These are phyloP conservation scores for Pleurotus tuber-regium DNA, from an alignment of 768 basidiomycete genomes.

Conservation along the genomic window DNA sequence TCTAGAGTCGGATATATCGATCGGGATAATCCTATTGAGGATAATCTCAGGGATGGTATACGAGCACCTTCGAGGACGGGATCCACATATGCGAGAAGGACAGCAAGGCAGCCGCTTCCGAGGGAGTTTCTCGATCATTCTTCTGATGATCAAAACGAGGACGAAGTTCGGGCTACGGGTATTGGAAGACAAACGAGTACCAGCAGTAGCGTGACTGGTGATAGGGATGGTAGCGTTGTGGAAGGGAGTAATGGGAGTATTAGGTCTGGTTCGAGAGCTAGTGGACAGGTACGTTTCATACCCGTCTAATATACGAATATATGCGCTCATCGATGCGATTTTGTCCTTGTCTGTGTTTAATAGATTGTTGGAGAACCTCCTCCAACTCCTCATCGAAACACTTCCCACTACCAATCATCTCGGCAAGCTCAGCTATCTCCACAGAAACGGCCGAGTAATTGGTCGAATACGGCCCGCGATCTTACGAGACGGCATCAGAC, in stretches of 20 bases:
- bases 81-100: constrained; percentile 8
- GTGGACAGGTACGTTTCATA: neutral
- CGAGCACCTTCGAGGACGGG: constrained; percentile 3
- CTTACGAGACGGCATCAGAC: constrained; percentile 47
- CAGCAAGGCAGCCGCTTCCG: constrained; percentile 41
- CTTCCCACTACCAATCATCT: constrained; percentile 3
- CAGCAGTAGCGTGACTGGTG: neutral
- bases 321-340: no score
- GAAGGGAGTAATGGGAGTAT: constrained; percentile 2
- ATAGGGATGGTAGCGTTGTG: neutral
- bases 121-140: constrained; percentile 38
- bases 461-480: constrained; percentile 48
- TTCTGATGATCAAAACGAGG: constrained; percentile 17
- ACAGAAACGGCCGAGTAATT: constrained; percentile 17
- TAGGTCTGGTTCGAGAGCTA: constrained; percentile 3
- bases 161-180: constrained; percentile 3
- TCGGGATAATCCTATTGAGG: neutral
- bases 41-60: neutral
- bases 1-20: constrained; percentile 6
- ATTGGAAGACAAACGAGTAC: neutral
- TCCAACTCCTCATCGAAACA: constrained; percentile 7
- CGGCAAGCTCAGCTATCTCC: constrained; percentile 12
- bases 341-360: no score
- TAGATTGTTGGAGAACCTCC: no score
- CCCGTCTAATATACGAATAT: no score